Evolutionary conservation across 805 yeast genomes (phyloP), one percentile per base, ranked within the genome.

Genomic region (Saccharomyces jurei): DNA sequence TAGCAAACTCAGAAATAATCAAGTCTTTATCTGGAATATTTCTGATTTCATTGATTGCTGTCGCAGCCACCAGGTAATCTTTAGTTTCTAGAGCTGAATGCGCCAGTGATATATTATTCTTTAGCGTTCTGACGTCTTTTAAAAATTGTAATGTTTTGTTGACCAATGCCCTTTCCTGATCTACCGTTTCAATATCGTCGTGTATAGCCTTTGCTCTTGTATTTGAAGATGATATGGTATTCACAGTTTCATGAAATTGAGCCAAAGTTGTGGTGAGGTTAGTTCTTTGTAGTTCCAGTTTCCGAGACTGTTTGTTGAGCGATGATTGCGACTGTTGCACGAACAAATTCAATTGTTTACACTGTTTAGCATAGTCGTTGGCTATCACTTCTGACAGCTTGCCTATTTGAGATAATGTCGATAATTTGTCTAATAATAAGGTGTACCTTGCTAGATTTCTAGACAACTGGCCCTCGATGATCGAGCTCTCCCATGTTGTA

Each of bases 11-110:
- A 21, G 96, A 91, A 14, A 70, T 73, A n/a, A 86, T 66, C 14
- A 86, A 65, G 5, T 79, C 61, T 1, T 75, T 77, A 0, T 68
- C 60, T 0, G 95, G 88, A 41, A 92, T 71, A 6, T 66, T 54
- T 49, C 79, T 72, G 3, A 86, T 81, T 28, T 72, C 73, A 54
- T 70, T 63, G 4, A 90, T 85, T 17, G 89, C 79, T 52, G 73
- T 74, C 0, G 96, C 92, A 1, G 96, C 96, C n/a, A 80, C 67
- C 29, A 79, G 81, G 87, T 94, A 89, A 60, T 88, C 81, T 31
- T 80, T 53, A 21, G 60, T 79, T 36, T 81, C 84, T 52, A 92
- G 77, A 4, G 96, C 87, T 50, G 80, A 79, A 62, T 82, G 73
- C 5, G 89, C 85, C 53, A 83, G 82, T 46, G 79, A 75, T 10